Base-by-base conservation (phyloP, 2,329 filamentous ascomycete genomes). In the Diaporthe ilicicola region DNA sequence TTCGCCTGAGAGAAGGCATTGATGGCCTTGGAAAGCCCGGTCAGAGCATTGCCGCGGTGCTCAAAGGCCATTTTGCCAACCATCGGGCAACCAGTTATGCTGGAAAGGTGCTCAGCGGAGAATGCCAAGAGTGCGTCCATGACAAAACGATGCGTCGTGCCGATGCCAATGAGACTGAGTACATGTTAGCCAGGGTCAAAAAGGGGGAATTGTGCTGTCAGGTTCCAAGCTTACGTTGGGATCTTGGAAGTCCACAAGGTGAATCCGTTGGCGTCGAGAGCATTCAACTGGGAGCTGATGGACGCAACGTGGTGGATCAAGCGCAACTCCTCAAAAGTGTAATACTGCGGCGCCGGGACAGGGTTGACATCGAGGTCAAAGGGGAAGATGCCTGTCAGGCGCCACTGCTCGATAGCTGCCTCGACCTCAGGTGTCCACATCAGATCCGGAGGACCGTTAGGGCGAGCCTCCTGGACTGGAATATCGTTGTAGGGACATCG, bases 401-500 rank as follows among this genome's bases (percentile, higher is more conserved):
- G 91, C 95, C 96, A 98, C 76, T 91, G 87, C 76, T 93, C 89
- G 76, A 98, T 92, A 73, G 91, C 90, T 65, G 89, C 88, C 82
- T 97, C 93, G 75, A 96, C 93, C 77, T 95, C 92, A 19, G 93
- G 92, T 51, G 93, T 95, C 91, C 95, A 97, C 80, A 96, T 90
- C 67, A 98, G 88, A 77, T 91, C 89, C 70, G 89, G 86, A 74
- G 90, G 89, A 74, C 89, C 89, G 51, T 86, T 84, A 46, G 88
- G 86, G 75, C 89, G 85, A 75, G 89, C 86, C 75, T 93, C 91
- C 70, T 91, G 87, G 55, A 89, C 86, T 61, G 93, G 89, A 78
- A 91, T 91, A 80, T 98, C 95, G 87, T 97, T 97, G 85, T 98
- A 99, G 77, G 97, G 96, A 83, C 96, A 99, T 78, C 95, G 93